Evolutionary conservation across 306 rosid species (phyloP).

Genomic region (Begonia masoniana): DNA sequence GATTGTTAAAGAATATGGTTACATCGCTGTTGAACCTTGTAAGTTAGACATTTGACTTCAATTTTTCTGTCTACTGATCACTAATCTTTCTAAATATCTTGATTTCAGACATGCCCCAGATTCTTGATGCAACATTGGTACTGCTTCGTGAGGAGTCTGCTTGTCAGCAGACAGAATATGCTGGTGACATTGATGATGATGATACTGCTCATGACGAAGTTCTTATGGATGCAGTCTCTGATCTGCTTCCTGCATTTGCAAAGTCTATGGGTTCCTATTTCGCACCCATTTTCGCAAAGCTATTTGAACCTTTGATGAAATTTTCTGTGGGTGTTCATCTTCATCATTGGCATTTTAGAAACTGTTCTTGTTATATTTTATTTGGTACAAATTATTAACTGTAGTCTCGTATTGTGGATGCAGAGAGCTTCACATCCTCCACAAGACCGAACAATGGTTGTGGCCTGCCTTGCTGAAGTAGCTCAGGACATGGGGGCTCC

Average conservation of each 20-base stretch:
- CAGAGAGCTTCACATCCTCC: conserved; percentile 87
- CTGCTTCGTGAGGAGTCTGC: conserved; percentile 78
- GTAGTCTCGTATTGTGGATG: conserved; percentile 12
- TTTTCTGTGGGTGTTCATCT: conserved; percentile 53
- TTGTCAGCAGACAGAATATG: conserved; percentile 75
- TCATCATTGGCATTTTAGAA: not conserved
- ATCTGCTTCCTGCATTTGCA: conserved; percentile 92
- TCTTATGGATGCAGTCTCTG: conserved; percentile 96
- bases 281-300: conserved; percentile 71
- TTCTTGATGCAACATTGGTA: conserved; percentile 66
- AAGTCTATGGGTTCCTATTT: conserved; percentile 92
- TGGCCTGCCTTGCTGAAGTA: conserved; percentile 98
- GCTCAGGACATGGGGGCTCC: conserved; percentile 99
- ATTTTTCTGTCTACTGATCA: conserved; percentile 10
- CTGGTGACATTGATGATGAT: conserved; percentile 74
- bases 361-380: not conserved
- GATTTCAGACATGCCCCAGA: conserved; percentile 44
- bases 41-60: conserved; percentile 23
- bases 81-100: conserved; percentile 9
- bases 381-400: not conserved
- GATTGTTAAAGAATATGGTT: conserved; percentile 80
- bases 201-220: conserved; percentile 76
- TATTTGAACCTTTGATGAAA: conserved; percentile 85
- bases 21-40: conserved; percentile 70
- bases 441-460: conserved; percentile 96